Conservation (phyloP, 1,139 yeast species). For the Meyerozyma guilliermondii region DNA sequence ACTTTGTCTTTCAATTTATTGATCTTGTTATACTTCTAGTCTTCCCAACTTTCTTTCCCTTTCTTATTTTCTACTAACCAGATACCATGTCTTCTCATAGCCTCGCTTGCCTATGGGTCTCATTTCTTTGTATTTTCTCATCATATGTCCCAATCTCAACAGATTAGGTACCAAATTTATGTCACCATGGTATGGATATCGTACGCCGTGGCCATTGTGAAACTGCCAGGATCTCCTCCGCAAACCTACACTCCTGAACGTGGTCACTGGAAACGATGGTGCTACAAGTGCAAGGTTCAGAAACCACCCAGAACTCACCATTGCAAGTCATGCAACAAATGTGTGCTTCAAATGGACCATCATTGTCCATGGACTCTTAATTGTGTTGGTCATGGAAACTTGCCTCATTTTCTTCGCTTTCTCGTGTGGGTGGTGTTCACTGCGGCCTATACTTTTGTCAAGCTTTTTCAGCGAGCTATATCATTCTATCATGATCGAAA, state of each 20-base stretch:
- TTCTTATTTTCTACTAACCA: slow-evolving; percentile 15
- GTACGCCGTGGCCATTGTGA: slow-evolving; percentile 54
- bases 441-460: slow-evolving; percentile 44
- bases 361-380: slow-evolving; percentile 85
- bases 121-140: slow-evolving; percentile 53
- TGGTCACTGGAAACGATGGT: slow-evolving; percentile 54
- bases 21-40: slow-evolving; percentile 12
- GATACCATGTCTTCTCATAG: slow-evolving; percentile 65
- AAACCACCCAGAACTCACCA: slow-evolving; percentile 83
- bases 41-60: slow-evolving; percentile 5
- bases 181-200: slow-evolving; percentile 66
- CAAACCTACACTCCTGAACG: slow-evolving; percentile 26
- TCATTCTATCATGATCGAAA: slow-evolving; percentile 49
- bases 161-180: slow-evolving; percentile 44
- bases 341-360: slow-evolving; percentile 83
- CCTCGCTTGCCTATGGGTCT: slow-evolving; percentile 58
- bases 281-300: slow-evolving; percentile 56
- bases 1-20: background rate
- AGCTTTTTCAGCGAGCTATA: slow-evolving; percentile 36
- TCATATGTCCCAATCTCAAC: slow-evolving; percentile 34
- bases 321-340: slow-evolving; percentile 57
- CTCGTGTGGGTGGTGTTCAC: slow-evolving; percentile 61
- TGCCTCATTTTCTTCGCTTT: slow-evolving; percentile 82
- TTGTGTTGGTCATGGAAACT: slow-evolving; percentile 75
- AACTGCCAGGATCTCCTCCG: slow-evolving; percentile 59